phyloP scores from a whole-genome alignment of 2,329 filamentous ascomycete genomes.

The Lasiodiplodia sp. region DNA sequence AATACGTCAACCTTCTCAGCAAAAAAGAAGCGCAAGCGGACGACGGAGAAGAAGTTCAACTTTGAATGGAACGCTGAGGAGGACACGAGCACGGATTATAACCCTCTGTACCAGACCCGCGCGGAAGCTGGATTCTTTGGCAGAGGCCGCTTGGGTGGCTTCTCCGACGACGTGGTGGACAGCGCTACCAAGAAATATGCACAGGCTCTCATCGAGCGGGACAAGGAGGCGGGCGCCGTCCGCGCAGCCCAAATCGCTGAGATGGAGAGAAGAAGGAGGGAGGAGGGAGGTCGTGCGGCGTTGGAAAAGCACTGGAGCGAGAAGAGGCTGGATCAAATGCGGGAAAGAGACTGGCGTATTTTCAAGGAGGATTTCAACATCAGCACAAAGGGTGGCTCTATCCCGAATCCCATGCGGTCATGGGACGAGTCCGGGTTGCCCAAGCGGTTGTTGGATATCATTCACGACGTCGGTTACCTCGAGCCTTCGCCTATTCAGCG shows the following conservation, averaged over 20 bases:
- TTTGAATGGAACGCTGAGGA: constrained; percentile 98
- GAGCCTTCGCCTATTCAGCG: constrained; percentile 92
- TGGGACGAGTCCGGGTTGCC: constrained; percentile 89
- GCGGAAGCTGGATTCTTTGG: constrained; percentile 74
- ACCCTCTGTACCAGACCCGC: constrained; percentile 77
- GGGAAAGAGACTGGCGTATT: constrained; percentile 97
- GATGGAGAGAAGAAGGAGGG: constrained; percentile 79
- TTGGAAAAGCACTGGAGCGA: constrained; percentile 96
- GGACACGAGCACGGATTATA: constrained; percentile 85
- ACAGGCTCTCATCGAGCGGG: constrained; percentile 74
- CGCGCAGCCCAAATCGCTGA: constrained; percentile 83
- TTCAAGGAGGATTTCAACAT: constrained; percentile 99
- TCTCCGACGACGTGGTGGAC: constrained; percentile 65
- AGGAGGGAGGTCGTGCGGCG: constrained; percentile 74
- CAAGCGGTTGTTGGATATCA: constrained; percentile 77
- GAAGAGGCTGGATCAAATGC: constrained; percentile 91
- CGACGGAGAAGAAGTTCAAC: constrained; percentile 97
- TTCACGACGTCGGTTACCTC: constrained; percentile 85
- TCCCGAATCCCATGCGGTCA: constrained; percentile 95
- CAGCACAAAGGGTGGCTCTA: constrained; percentile 85
- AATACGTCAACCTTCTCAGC: constrained; percentile 90
- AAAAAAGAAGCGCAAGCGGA: constrained; percentile 92
- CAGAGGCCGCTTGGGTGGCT: constrained; percentile 71
- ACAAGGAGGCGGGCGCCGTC: constrained; percentile 76
- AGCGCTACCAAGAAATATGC: constrained; percentile 64